Percentiles rank a stretch among this genome's conserved stretches.
Conservation (phyloP, 306 rosid species). For the Quercus engelmannii region DNA sequence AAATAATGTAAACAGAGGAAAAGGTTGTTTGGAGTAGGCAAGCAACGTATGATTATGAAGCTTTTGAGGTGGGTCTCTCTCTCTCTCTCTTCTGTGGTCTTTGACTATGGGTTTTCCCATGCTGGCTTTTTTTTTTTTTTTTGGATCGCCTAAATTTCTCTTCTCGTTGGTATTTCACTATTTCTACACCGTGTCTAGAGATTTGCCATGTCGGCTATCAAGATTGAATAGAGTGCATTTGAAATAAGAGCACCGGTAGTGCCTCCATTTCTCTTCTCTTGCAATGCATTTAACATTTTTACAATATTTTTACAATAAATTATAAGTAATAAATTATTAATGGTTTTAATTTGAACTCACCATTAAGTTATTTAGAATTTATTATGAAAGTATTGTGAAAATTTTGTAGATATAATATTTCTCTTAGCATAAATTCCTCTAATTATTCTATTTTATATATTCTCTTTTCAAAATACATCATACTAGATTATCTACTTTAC, state of each 20-base stretch:
- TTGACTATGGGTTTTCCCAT: background rate
- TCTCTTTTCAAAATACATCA: fast-evolving
- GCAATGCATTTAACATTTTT: fast-evolving
- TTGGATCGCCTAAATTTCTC: slow-evolving; percentile 21
- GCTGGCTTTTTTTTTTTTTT: background rate
- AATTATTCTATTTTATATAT: no score
- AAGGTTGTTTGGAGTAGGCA: slow-evolving; percentile 14
- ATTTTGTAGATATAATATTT: fast-evolving
- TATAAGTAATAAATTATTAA: no score
- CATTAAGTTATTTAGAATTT: fast-evolving
- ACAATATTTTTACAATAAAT: no score
- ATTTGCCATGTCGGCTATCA: background rate
- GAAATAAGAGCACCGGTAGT: no score
- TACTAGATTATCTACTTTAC: no score
- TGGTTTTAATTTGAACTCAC: fast-evolving
- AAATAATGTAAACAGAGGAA: slow-evolving; percentile 2
- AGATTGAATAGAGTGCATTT: background rate
- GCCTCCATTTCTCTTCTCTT: no score
- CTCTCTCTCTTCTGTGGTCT: no score
- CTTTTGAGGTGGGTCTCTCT: slow-evolving; percentile 5
- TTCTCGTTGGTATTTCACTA: background rate
- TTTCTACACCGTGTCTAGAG: background rate
- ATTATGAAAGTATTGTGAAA: no score
- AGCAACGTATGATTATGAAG: background rate
- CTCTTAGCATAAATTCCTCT: no score